phyloP scores from a whole-genome alignment of 2,329 filamentous ascomycete species.

The Diplodia intermedia region DNA sequence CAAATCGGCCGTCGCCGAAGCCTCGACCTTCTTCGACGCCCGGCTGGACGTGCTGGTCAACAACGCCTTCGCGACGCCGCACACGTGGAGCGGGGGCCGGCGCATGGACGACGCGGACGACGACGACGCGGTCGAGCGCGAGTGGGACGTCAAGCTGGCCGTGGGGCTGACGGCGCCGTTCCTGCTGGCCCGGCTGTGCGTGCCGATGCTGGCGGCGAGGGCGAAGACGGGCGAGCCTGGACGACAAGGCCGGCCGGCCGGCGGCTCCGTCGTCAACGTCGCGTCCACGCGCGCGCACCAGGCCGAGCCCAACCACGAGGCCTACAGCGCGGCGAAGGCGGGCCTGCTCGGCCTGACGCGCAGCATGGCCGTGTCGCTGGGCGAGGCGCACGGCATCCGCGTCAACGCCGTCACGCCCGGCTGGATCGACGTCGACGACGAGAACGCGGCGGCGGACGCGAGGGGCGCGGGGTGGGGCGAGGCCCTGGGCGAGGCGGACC shows the following conservation, averaged over 20 bases:
- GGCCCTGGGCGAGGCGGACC: constrained; percentile 54
- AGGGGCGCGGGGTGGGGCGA: constrained; percentile 54
- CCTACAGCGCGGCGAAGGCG: constrained; percentile 59
- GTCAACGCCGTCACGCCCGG: constrained; percentile 60
- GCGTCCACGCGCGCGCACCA: constrained; percentile 59
- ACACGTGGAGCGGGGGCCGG: constrained; percentile 39
- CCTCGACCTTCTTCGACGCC: constrained; percentile 47
- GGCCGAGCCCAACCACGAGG: constrained; percentile 58
- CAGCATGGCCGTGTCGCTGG: constrained; percentile 56
- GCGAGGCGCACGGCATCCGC: constrained; percentile 52
- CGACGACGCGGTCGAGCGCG: constrained; percentile 40
- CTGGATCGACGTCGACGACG: constrained; percentile 60
- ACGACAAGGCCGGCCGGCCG: not conserved
- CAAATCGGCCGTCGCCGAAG: constrained; percentile 45
- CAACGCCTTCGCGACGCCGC: constrained; percentile 45
- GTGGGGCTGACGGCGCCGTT: constrained; percentile 47
- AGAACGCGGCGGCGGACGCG: constrained; percentile 52
- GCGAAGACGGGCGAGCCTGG: constrained; percentile 31
- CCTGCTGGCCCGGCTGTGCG: constrained; percentile 43
- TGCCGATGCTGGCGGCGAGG: constrained; percentile 41
- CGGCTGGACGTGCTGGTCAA: constrained; percentile 47
- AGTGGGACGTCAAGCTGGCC: constrained; percentile 46
- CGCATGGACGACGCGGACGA: constrained; percentile 38
- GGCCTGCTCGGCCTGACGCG: constrained; percentile 59
- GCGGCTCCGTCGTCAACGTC: constrained; percentile 53